Base-by-base conservation (phyloP, 768 basidiomycete species). In the Kwoniella sp. region DNA sequence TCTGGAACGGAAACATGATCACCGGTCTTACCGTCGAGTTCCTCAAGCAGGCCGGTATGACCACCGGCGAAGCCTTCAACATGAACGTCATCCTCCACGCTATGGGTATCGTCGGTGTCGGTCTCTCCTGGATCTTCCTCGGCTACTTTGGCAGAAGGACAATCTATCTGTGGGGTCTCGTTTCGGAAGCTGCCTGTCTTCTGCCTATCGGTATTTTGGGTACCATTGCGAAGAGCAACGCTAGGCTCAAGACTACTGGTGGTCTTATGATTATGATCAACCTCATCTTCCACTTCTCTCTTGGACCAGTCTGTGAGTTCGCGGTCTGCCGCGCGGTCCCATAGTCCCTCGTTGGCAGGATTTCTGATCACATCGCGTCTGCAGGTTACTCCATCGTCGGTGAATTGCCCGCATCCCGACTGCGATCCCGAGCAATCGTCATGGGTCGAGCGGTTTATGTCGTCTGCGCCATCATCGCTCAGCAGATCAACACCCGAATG, bases 311-410 rank as follows among this genome's bases (percentile, higher is more conserved):
- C 19, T 70, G 60, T 44, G 40, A 44, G 40, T 58, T 19, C 59
- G 33, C 33, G n/a, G n/a, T n/a, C n/a, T n/a, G n/a, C n/a, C n/a
- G n/a, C n/a, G n/a, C n/a, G n/a, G n/a, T n/a, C n/a, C n/a, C n/a
- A n/a, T n/a, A n/a, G n/a, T n/a, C n/a, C n/a, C n/a, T n/a, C n/a
- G n/a, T n/a, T n/a, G n/a, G n/a, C n/a, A n/a, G n/a, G n/a, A n/a
- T n/a, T n/a, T 33, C 33, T 33, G 33, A 33, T 33, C 33, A n/a
- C n/a, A n/a, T 33, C 33, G 33, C 33, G n/a, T 33, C 33, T 33
- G 5, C 40, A 44, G 40, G 40, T 67, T 72, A 72, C 57, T 60
- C 67, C 19, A 68, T 72, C 37, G 70, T 67, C 25, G 70, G 64
- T 21, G 70, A 72, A 56, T 47, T 69, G 24, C 68, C 70, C 4